Conservation (phyloP, 164 flowering plant genomes). For the Akebia trifoliata region DNA sequence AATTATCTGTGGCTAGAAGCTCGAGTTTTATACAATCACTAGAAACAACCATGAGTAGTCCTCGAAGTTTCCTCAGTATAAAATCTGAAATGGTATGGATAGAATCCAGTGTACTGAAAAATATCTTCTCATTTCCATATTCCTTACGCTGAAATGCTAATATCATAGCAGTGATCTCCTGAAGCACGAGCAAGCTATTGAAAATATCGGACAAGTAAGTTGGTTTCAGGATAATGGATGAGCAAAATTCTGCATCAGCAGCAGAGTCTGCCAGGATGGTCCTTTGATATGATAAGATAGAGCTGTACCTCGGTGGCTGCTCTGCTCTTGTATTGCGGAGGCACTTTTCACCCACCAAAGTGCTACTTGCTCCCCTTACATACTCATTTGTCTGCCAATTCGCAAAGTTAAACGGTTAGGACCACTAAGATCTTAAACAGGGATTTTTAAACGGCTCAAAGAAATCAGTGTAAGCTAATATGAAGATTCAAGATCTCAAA, state of each 20-base stretch:
- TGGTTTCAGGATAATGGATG: slow-evolving; percentile 13
- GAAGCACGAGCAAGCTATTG: slow-evolving; percentile 53
- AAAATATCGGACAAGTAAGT: slow-evolving; percentile 26
- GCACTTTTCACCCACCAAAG: slow-evolving; percentile 31
- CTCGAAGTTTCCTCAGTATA: slow-evolving; percentile 64
- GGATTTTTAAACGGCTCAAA: background rate
- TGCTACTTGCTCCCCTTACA: slow-evolving; percentile 29
- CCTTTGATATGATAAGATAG: slow-evolving; percentile 18
- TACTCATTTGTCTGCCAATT: slow-evolving; percentile 62
- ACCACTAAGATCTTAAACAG: background rate
- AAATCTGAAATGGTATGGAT: slow-evolving; percentile 56
- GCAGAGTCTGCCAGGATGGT: slow-evolving; percentile 13
- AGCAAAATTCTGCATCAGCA: slow-evolving; percentile 33
- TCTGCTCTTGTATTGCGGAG: slow-evolving; percentile 23
- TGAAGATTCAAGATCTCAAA: background rate
- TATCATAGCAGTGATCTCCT: slow-evolving; percentile 40
- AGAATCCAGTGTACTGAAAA: slow-evolving; percentile 69
- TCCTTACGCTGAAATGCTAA: slow-evolving; percentile 27
- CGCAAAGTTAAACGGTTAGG: slow-evolving; percentile 16
- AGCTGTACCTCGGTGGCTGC: slow-evolving; percentile 18
- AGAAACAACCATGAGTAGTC: slow-evolving; percentile 65
- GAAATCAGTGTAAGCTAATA: background rate
- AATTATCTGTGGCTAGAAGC: slow-evolving; percentile 52
- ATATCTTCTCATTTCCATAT: slow-evolving; percentile 37
- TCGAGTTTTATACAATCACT: slow-evolving; percentile 75